phyloP scores from a whole-genome alignment of 106 monocot species.

The Iris macrosiphon region DNA sequence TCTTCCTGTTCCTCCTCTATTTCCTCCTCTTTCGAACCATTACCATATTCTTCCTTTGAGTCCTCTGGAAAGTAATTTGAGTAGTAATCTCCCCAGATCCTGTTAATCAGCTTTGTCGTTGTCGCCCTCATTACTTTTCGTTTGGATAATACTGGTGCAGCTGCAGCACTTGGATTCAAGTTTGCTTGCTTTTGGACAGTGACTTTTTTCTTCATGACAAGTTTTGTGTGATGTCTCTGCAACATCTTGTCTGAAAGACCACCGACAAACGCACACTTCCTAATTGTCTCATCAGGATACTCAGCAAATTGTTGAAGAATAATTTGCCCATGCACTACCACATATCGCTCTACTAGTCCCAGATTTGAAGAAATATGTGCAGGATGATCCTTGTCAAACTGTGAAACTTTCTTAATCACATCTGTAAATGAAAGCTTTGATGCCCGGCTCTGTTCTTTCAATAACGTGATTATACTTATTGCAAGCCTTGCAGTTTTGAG shows the following conservation, averaged over 20 bases:
- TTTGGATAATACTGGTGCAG: constrained; percentile 46
- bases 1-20: constrained; percentile 58
- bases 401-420: constrained; percentile 66
- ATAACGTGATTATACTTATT: constrained; percentile 65
- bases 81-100: constrained; percentile 81
- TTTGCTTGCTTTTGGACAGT: constrained; percentile 53
- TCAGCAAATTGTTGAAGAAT: constrained; percentile 90
- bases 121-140: constrained; percentile 87
- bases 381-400: constrained; percentile 55
- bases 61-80: constrained; percentile 54
- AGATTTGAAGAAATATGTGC: constrained; percentile 72
- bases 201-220: constrained; percentile 66
- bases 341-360: constrained; percentile 59
- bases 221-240: constrained; percentile 62
- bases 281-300: constrained; percentile 73
- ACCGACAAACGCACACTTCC: constrained; percentile 61
- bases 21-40: constrained; percentile 37
- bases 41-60: constrained; percentile 26
- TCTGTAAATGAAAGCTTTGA: constrained; percentile 86
- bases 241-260: constrained; percentile 72
- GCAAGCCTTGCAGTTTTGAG: constrained; percentile 82
- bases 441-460: constrained; percentile 76
- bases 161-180: constrained; percentile 74
- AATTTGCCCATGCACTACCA: constrained; percentile 91
- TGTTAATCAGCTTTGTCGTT: constrained; percentile 70